A percentile compares a stretch with the other conserved stretches of the same genome.
Conservation (phyloP, 2,329 filamentous ascomycete genomes). For the Cryphonectria radicalis region DNA sequence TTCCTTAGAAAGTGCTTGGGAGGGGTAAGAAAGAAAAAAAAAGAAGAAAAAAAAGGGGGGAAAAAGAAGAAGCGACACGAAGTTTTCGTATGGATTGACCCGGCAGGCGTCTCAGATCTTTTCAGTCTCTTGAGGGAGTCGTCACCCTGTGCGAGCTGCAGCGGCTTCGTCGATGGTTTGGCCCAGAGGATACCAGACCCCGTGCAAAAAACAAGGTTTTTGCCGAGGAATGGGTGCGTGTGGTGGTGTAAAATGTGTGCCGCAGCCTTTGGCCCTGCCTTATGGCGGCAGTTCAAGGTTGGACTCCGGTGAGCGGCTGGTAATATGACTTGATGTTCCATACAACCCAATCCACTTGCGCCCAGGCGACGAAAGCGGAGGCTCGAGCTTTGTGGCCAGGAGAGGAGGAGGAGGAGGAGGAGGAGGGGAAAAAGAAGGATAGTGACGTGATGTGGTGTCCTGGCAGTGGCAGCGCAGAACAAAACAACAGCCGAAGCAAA, state of each 20-base stretch:
- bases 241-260: constrained; percentile 46
- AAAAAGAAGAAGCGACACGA: constrained; percentile 14
- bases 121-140: constrained; percentile 64
- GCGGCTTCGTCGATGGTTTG: constrained; percentile 49
- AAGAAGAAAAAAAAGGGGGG: not conserved
- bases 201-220: constrained; percentile 15
- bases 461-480: constrained; percentile 20
- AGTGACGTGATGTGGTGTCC: constrained; percentile 14
- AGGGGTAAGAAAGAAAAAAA: too few relatives aligned
- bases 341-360: constrained; percentile 17
- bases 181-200: constrained; percentile 27
- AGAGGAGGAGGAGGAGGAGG: constrained; percentile 24
- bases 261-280: constrained; percentile 64
- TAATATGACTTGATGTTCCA: constrained; percentile 30
- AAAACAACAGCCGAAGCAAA: constrained; percentile 12
- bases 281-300: constrained; percentile 48
- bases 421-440: constrained; percentile 15
- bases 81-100: constrained; percentile 30
- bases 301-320: constrained; percentile 58
- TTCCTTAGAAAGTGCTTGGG: not conserved
- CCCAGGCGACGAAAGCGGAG: constrained; percentile 27
- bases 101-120: constrained; percentile 68
- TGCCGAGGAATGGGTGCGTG: constrained; percentile 8
- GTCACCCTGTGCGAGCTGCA: constrained; percentile 53
- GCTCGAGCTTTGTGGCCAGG: constrained; percentile 30